Evolutionary conservation across 352 stramenopile genomes (phyloP), one percentile per base, ranked within the genome.

Genomic region (Pythium oligandrum): DNA sequence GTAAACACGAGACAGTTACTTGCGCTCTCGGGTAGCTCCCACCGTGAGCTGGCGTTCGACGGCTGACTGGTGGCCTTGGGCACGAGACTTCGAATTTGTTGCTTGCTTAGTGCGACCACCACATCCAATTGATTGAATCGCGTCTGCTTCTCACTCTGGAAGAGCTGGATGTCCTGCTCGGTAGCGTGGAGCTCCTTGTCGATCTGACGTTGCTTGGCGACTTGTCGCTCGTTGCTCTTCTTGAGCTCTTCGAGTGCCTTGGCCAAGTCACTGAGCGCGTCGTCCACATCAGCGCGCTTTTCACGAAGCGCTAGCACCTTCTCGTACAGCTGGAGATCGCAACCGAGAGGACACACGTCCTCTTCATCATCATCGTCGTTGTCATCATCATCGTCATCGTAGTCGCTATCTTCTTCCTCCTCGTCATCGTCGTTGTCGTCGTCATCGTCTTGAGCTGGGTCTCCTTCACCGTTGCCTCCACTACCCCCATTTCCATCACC

Each of bases 81-180:
- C n/a, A 78, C 59, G 1, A 95, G 64, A 48, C 78, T 90, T 2
- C 80, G 65, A 12, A 96, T 49, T 52, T 96, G 88, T 2, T 76
- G 62, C 39, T 80, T 84, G 46, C 71, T 88, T 8, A 96, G 69
- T 11, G 82, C 66, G 7, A 95, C 62, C 6, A 90, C 75, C n/a
- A 95, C 75, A 35, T 94, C 78, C 6, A 96, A 59, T 53, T 95
- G 71, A 46, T 96, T 96, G 62, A 94, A 93, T n/a, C 79, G 78
- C 53, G 63, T 75, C 70, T 98, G 93, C 67, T 98, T 98, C 61
- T 98, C 90, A 46, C 80, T 91, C 62, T 98, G 91, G 61, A 98
- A 97, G 31, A 76, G 68, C 60, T 90, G 84, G 36, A 97, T 96
- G 49, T 98, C 90, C 39, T 77, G 70, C 51, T 93, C 82, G 3